Evolutionary conservation across 2,329 filamentous ascomycete genomes (phyloP).

Genomic region (Pseudocercospora musae): DNA sequence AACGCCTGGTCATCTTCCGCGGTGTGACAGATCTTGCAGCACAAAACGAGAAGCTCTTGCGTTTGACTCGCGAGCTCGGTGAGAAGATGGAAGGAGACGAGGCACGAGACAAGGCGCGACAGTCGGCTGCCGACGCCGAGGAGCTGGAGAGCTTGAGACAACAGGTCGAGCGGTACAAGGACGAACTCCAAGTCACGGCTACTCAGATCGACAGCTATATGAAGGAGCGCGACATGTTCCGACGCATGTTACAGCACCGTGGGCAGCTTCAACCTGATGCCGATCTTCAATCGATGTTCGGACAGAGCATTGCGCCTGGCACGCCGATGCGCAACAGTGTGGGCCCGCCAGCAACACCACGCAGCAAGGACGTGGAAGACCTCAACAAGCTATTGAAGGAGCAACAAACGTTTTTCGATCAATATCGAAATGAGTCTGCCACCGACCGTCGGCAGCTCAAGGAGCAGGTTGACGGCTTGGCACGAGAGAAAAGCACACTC

Average conservation of each 20-base stretch:
- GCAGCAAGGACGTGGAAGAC: conserved; percentile 60
- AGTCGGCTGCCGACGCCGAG: conserved; percentile 53
- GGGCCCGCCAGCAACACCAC: conserved; percentile 45
- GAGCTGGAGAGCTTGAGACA: conserved; percentile 71
- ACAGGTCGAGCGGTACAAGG: conserved; percentile 73
- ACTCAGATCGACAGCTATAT: conserved; percentile 89
- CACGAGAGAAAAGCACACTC: conserved; percentile 75
- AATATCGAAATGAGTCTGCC: conserved; percentile 79
- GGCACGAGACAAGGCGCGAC: conserved; percentile 59
- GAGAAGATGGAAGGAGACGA: conserved; percentile 91
- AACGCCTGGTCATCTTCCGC: conserved; percentile 86
- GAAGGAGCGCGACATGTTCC: conserved; percentile 95
- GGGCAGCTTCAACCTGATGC: conserved; percentile 57
- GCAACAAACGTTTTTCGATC: conserved; percentile 84
- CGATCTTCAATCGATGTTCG: conserved; percentile 67
- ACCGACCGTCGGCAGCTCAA: conserved; percentile 79
- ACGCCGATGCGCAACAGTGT: conserved; percentile 43
- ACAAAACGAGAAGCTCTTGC: conserved; percentile 81
- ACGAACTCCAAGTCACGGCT: conserved; percentile 78
- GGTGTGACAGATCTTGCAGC: conserved; percentile 79
- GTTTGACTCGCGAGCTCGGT: conserved; percentile 77
- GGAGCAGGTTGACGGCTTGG: conserved; percentile 77
- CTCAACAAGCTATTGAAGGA: conserved; percentile 79
- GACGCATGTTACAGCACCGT: conserved; percentile 81
- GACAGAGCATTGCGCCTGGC: conserved; percentile 59